A percentile compares a stretch with the other conserved stretches of the same genome.
phyloP scores from a whole-genome alignment of 1,284 basidiomycete genomes.

The Neotropicomus parvogracilis region DNA sequence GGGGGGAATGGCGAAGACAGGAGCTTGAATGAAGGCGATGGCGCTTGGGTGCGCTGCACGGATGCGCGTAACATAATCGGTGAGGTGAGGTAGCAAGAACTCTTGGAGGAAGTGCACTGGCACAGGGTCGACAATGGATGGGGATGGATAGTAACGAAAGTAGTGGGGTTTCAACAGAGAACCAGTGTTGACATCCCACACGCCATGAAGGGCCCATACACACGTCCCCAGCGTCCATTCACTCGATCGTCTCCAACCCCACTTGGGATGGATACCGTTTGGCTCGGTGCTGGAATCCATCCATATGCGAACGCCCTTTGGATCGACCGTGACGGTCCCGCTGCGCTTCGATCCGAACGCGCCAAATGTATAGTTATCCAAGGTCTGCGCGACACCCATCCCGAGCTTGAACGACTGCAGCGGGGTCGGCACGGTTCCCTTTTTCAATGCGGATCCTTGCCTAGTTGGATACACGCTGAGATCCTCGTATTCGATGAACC shows the following conservation, averaged over 20 bases:
- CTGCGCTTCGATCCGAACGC: conserved; percentile 73
- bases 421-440: conserved; percentile 84
- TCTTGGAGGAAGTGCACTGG: conserved; percentile 72
- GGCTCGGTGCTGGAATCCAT: conserved; percentile 46
- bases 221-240: conserved; percentile 85
- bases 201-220: conserved; percentile 89
- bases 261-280: conserved; percentile 46
- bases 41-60: conserved; percentile 76
- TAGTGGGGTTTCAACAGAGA: conserved; percentile 75
- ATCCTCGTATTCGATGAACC: conserved; percentile 75
- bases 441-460: conserved; percentile 73
- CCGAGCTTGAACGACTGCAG: conserved; percentile 83
- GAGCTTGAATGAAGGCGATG: conserved; percentile 89
- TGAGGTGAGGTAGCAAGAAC: conserved; percentile 82
- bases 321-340: conserved; percentile 79
- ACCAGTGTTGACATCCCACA: conserved; percentile 81
- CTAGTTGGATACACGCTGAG: conserved; percentile 62
- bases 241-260: conserved; percentile 36
- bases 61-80: conserved; percentile 62
- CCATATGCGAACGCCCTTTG: conserved; percentile 77
- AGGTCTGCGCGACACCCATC: conserved; percentile 80
- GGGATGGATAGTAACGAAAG: conserved; percentile 52
- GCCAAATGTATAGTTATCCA: conserved; percentile 86
- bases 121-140: conserved; percentile 13
- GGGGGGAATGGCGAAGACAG: conserved; percentile 85